phyloP scores from a whole-genome alignment of 768 basidiomycete genomes.

The Suillus hirtellus region DNA sequence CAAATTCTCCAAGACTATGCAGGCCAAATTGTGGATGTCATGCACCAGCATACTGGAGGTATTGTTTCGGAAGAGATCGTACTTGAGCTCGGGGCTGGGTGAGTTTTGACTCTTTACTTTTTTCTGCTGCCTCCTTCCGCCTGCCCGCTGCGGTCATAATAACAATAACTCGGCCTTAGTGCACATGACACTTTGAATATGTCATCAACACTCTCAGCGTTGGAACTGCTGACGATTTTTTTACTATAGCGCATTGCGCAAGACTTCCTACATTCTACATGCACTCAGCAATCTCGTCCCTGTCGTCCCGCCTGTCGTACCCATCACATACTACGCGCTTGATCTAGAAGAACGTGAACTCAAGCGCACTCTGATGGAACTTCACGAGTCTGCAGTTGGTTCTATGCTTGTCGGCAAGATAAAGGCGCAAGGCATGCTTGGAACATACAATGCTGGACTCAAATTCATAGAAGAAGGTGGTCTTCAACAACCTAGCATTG shows the following conservation, averaged over 20 bases:
- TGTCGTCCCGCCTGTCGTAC: conserved; percentile 36
- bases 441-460: conserved; percentile 88
- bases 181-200: background rate
- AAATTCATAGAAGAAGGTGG: conserved; percentile 63
- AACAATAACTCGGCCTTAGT: background rate
- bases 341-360: conserved; percentile 90
- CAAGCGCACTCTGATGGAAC: conserved; percentile 69
- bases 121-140: background rate
- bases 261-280: conserved; percentile 81
- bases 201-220: too few species aligned
- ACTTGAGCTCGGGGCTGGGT: conserved; percentile 95
- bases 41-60: conserved; percentile 48
- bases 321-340: conserved; percentile 86
- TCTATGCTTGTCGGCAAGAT: conserved; percentile 67
- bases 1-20: conserved; percentile 74
- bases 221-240: conserved; percentile 13
- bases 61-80: conserved; percentile 54
- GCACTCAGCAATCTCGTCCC: conserved; percentile 62
- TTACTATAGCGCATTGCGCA: conserved; percentile 68
- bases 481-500: conserved; percentile 17
- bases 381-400: conserved; percentile 66
- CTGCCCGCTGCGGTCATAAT: background rate
- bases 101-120: conserved; percentile 31
- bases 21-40: conserved; percentile 70
- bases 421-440: conserved; percentile 80